Evolutionary conservation across 1,139 yeast species (phyloP).

Genomic region (Yamadazyma jaroonii): DNA sequence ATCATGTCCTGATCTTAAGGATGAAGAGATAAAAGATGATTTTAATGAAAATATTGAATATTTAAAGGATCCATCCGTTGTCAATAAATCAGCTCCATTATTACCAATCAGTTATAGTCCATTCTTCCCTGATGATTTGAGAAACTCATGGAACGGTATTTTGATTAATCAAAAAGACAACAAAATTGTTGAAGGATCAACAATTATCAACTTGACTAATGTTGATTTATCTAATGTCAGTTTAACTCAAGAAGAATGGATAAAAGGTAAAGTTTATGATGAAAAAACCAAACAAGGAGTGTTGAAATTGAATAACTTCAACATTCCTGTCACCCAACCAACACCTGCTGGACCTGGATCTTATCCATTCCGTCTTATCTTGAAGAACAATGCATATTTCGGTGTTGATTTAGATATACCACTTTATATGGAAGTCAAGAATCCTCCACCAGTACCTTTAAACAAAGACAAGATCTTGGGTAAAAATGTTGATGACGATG

Average conservation of each 20-base stretch:
- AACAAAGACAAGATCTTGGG: constrained; percentile 17
- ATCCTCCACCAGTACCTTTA: constrained; percentile 35
- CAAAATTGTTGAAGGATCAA: constrained; percentile 62
- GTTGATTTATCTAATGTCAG: constrained; percentile 55
- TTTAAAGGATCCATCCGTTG: constrained; percentile 67
- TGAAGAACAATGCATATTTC: constrained; percentile 67
- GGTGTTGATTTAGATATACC: constrained; percentile 73
- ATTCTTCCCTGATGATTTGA: constrained; percentile 58
- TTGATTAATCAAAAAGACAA: constrained; percentile 72
- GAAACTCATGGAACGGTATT: constrained; percentile 65
- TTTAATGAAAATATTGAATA: constrained; percentile 52
- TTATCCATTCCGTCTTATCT: constrained; percentile 60
- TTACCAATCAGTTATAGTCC: constrained; percentile 71
- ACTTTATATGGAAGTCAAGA: constrained; percentile 55
- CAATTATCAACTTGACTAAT: constrained; percentile 55
- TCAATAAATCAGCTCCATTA: constrained; percentile 62
- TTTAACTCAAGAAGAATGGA: constrained; percentile 48
- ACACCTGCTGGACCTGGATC: constrained; percentile 67
- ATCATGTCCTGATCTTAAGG: constrained; percentile 50
- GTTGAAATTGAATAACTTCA: constrained; percentile 59
- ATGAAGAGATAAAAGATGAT: constrained; percentile 34
- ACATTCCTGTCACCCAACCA: constrained; percentile 67
- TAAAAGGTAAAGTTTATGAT: constrained; percentile 28
- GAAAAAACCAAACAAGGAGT: constrained; percentile 36
- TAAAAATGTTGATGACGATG: constrained; percentile 19